Evolutionary conservation across 2,329 filamentous ascomycete species (phyloP).

Genomic region (Bipolaris sorokiniana): DNA sequence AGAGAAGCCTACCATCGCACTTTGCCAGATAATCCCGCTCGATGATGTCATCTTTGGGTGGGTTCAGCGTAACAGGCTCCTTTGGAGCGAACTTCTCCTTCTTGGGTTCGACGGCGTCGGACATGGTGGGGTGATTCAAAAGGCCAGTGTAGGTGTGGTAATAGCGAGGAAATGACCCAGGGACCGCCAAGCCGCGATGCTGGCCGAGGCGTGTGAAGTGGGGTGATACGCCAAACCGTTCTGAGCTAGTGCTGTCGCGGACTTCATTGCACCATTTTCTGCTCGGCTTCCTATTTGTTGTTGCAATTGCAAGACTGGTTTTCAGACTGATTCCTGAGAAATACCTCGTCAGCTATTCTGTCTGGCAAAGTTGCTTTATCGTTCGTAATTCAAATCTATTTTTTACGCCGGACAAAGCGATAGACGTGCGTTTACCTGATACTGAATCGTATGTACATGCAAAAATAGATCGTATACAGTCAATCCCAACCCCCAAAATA

Average conservation of each 20-base stretch:
- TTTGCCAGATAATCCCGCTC: slow-evolving; percentile 77
- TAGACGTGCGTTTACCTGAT: slow-evolving; percentile 6
- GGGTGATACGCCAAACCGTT: slow-evolving; percentile 22
- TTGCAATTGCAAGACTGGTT: not conserved
- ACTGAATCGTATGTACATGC: slow-evolving; percentile 3
- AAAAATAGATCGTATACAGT: not conserved
- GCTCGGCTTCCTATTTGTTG: not conserved
- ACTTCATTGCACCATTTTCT: not conserved
- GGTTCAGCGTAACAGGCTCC: slow-evolving; percentile 72
- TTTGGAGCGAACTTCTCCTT: slow-evolving; percentile 77
- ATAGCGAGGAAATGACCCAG: slow-evolving; percentile 1
- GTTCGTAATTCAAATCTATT: not conserved
- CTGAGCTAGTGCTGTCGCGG: not conserved
- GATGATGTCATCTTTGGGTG: slow-evolving; percentile 88
- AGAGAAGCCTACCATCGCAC: slow-evolving; percentile 72
- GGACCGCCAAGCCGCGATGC: slow-evolving; percentile 10
- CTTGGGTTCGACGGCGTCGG: slow-evolving; percentile 41
- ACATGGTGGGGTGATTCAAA: slow-evolving; percentile 31
- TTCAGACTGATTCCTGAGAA: not conserved
- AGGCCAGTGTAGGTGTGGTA: slow-evolving; percentile 4
- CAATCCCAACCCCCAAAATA: not conserved
- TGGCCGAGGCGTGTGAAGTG: slow-evolving; percentile 25
- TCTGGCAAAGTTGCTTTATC: too few relatives aligned
- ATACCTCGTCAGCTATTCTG: not conserved
- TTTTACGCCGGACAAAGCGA: not conserved